These are phyloP conservation scores for Amesomyces nigricolor DNA, from an alignment of 2,329 filamentous ascomycete genomes.

Conservation along the genomic window DNA sequence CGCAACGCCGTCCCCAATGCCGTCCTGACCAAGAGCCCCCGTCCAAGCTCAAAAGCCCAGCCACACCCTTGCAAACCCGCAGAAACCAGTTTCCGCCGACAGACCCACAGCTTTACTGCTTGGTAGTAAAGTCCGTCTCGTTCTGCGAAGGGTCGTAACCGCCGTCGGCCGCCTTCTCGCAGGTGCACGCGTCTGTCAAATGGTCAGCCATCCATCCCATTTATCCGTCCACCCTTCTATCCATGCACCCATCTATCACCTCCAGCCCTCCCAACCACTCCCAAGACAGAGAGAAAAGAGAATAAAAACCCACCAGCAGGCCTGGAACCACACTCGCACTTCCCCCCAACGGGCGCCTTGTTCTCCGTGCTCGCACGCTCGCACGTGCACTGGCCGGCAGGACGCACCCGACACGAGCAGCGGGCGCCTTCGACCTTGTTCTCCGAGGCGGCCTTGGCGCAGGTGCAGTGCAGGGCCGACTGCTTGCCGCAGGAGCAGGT, in stretches of 20 bases:
- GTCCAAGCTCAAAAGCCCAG: too few relatives aligned
- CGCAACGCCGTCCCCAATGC: neutral
- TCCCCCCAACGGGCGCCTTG: constrained; percentile 48
- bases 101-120: constrained; percentile 36
- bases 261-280: too few relatives aligned
- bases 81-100: neutral
- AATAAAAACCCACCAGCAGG: constrained; percentile 53
- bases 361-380: constrained; percentile 69
- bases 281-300: too few relatives aligned
- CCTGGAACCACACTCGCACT: constrained; percentile 74
- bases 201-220: neutral
- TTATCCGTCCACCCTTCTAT: too few relatives aligned
- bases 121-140: constrained; percentile 86
- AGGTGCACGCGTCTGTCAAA: constrained; percentile 67
- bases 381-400: constrained; percentile 76
- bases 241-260: too few relatives aligned
- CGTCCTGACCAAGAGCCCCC: neutral
- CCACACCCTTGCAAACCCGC: neutral
- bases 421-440: constrained; percentile 67
- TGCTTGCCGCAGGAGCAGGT: constrained; percentile 88
- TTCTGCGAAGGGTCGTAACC: constrained; percentile 54
- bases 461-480: constrained; percentile 79
- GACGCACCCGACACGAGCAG: constrained; percentile 78
- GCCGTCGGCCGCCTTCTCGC: constrained; percentile 64
- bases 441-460: constrained; percentile 69